Evolutionary conservation across 768 basidiomycete species (phyloP).

Genomic region (Steccherinum ochraceum): DNA sequence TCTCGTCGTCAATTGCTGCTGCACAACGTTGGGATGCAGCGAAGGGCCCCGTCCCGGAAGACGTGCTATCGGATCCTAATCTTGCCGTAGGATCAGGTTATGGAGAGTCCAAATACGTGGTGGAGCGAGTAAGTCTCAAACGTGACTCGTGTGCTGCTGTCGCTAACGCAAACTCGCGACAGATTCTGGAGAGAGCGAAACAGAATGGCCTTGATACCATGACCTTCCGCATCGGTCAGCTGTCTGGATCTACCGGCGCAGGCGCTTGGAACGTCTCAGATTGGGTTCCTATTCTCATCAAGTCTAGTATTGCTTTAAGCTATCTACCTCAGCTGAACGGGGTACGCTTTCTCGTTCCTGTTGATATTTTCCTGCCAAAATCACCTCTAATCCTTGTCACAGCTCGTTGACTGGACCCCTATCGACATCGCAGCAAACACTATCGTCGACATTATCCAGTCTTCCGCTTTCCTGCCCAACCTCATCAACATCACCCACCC

Average conservation of each 20-base stretch:
- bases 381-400: too few relatives aligned
- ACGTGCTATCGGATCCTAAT: constrained; percentile 12
- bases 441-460: constrained; percentile 5
- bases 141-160: neutral
- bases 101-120: constrained; percentile 34
- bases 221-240: constrained; percentile 23
- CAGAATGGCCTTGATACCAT: constrained; percentile 7
- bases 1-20: constrained; percentile 16
- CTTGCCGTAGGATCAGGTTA: constrained; percentile 29
- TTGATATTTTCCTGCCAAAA: too few relatives aligned
- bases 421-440: constrained; percentile 8
- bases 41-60: constrained; percentile 5
- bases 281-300: constrained; percentile 23
- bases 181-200: constrained; percentile 13
- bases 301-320: constrained; percentile 13
- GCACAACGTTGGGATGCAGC: constrained; percentile 2
- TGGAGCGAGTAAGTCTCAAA: constrained; percentile 24
- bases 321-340: constrained; percentile 7
- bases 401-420: constrained; percentile 10
- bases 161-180: constrained; percentile 7
- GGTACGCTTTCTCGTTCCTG: too few relatives aligned
- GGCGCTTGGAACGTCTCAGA: constrained; percentile 24
- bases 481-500: constrained; percentile 16
- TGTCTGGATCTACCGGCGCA: constrained; percentile 17
- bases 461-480: neutral